Conservation (phyloP, 352 stramenopile species). For the Globisporangium carolinianum region DNA sequence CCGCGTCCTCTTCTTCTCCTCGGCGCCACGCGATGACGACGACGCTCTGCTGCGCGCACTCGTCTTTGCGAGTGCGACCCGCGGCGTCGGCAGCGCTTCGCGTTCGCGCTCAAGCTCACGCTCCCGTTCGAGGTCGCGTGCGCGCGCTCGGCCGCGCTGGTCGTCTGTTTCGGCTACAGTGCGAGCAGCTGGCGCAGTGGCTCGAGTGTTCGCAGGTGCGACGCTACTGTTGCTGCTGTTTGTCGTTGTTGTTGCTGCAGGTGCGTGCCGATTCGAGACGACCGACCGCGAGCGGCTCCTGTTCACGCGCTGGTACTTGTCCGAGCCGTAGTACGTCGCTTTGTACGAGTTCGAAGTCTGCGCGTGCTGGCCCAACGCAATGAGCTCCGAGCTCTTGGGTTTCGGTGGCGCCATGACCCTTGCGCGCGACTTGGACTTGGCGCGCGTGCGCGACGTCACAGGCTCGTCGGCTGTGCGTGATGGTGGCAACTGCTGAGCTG, state of each 20-base stretch:
- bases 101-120: constrained; percentile 7
- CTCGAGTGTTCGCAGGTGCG: too few species aligned
- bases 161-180: not conserved
- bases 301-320: constrained; percentile 17
- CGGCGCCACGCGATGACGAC: constrained; percentile 4
- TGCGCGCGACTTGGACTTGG: constrained; percentile 56
- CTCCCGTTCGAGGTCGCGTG: constrained; percentile 1
- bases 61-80: constrained; percentile 2
- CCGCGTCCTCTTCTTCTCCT: constrained; percentile 20
- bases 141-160: not conserved
- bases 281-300: constrained; percentile 24
- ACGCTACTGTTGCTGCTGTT: not conserved
- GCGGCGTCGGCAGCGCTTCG: constrained; percentile 8
- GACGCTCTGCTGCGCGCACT: not conserved
- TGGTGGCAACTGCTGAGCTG: not conserved
- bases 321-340: constrained; percentile 19
- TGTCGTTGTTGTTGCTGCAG: constrained; percentile 1
- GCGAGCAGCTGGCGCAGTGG: not conserved
- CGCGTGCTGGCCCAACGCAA: constrained; percentile 34
- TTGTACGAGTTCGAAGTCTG: constrained; percentile 17
- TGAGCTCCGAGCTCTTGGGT: constrained; percentile 31
- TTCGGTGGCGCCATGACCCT: constrained; percentile 18
- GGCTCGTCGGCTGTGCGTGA: not conserved
- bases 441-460: constrained; percentile 35
- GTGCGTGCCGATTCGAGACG: not conserved